Conservation (phyloP, 2,329 filamentous ascomycete genomes). For the Aureobasidium sp. region DNA sequence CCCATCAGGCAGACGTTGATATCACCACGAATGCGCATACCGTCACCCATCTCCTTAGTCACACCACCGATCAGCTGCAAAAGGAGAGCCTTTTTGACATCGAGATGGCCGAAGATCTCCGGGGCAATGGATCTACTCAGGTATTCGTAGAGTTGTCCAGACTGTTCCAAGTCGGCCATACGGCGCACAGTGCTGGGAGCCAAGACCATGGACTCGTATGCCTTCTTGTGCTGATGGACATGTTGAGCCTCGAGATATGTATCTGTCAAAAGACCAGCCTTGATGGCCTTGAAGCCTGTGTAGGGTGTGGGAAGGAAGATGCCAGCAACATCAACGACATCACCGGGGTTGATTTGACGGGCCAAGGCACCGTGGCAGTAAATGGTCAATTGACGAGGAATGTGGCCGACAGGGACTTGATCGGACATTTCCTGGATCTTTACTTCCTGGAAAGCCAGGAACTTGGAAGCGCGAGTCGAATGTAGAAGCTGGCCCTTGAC, state of each 20-base stretch:
- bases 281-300: constrained; percentile 97
- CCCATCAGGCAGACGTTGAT: constrained; percentile 99
- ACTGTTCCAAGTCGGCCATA: constrained; percentile 76
- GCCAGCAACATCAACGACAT: constrained; percentile 86
- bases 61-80: constrained; percentile 92
- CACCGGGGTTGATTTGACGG: constrained; percentile 81
- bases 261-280: constrained; percentile 89
- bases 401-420: constrained; percentile 95
- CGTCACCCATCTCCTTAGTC: constrained; percentile 92
- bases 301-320: constrained; percentile 97
- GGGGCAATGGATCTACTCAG: constrained; percentile 93
- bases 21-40: constrained; percentile 97
- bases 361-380: constrained; percentile 83
- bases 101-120: constrained; percentile 91
- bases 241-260: constrained; percentile 95
- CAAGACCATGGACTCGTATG: constrained; percentile 84
- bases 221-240: constrained; percentile 94
- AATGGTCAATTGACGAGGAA: constrained; percentile 82
- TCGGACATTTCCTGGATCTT: constrained; percentile 99
- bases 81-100: constrained; percentile 97
- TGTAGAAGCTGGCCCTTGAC: constrained; percentile 83
- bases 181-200: constrained; percentile 70
- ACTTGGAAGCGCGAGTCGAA: constrained; percentile 90
- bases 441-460: constrained; percentile 93
- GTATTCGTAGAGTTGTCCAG: constrained; percentile 90